Evolutionary conservation across 1,284 basidiomycete species (phyloP).

Genomic region (Heliocybe sulcata): DNA sequence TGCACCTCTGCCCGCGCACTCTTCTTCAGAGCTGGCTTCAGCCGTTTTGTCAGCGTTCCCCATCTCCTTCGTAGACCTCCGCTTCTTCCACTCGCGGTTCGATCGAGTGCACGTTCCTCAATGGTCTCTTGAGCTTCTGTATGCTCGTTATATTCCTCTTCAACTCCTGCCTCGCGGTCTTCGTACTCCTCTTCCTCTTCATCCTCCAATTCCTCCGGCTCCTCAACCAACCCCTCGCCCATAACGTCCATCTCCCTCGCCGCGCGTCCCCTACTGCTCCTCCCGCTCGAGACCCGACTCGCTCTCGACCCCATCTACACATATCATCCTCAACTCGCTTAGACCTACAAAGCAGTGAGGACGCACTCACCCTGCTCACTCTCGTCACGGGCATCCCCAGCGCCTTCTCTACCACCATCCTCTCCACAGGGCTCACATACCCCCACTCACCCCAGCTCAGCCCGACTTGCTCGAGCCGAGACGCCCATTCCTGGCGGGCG

Average conservation of each 20-base stretch:
- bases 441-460: neutral
- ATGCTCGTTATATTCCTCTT: neutral
- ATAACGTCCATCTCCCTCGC: too few species aligned
- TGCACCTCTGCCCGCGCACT: neutral
- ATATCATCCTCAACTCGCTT: neutral
- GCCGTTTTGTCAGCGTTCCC: neutral
- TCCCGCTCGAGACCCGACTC: neutral
- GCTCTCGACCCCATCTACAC: neutral
- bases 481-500: neutral
- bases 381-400: neutral
- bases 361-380: neutral
- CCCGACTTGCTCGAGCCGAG: neutral
- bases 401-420: neutral
- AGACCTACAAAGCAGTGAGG: neutral
- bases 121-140: neutral
- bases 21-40: neutral
- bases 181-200: neutral
- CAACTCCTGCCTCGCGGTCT: neutral
- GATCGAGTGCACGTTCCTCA: neutral
- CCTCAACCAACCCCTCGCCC: too few species aligned
- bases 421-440: neutral
- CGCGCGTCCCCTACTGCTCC: too few species aligned
- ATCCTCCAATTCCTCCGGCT: neutral
- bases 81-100: neutral
- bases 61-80: neutral